Evolutionary conservation across 2,329 filamentous ascomycete genomes (phyloP), one percentile per base, ranked within the genome.

Genomic region (Ophiostoma sp.): DNA sequence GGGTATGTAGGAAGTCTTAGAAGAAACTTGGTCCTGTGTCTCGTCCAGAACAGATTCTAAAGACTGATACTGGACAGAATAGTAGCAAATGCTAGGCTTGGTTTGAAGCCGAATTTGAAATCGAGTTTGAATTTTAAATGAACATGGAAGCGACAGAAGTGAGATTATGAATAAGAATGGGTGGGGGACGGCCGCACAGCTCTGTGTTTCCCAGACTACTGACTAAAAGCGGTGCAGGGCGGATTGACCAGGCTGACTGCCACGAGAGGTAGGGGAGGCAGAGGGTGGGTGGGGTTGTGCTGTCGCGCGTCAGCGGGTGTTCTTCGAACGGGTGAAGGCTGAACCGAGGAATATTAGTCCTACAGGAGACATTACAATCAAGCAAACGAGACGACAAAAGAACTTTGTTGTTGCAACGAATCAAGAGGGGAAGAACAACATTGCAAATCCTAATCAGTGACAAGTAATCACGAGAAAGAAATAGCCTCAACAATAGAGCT

Each of bases 161-260:
- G 31, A 62, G 57, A 27, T 27, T 33, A 20, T n/a, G 33, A 41
- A 41, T 23, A 33, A 33, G 64, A 44, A 48, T 62, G 39, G 31
- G 48, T 23, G 11, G 35, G 23, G n/a, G 52, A 60, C 11, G 35
- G 35, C 7, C 44, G 31, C 31, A 27, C 57, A 62, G 27, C 52
- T 31, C 23, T 57, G n/a, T 17, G 52, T 27, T 23, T 57, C 52
- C 52, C 36, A 15, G 39, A 41, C 39, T 41, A 39, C 36, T 39
- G 27, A 11, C 20, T 62, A 13, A 10, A 20, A 27, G 57, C 31
- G 57, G 57, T 35, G 57, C 23, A 62, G 67, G 54, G 69, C 54
- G 17, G 41, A 57, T 35, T 68, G 66, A 65, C 69, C 66, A 70
- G 66, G 66, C 69, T 70, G 67, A 68, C 67, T 70, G n/a, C 52